Evolutionary conservation across 1,284 basidiomycete species (phyloP).

Genomic region (Fomitopsis palustris): DNA sequence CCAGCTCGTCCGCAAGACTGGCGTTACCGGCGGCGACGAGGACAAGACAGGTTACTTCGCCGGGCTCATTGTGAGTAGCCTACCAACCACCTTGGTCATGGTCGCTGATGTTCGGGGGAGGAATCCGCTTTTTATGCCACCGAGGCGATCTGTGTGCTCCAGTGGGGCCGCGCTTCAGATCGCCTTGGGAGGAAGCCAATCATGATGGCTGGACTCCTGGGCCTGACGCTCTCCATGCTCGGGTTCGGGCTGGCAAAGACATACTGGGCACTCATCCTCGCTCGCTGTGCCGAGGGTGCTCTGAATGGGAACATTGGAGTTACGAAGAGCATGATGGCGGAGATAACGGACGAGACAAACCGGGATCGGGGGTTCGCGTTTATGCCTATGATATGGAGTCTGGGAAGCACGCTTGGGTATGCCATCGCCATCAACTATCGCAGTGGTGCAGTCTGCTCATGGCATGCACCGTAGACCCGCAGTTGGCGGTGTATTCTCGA

Average conservation of each 20-base stretch:
- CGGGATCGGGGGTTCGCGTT: conserved; percentile 60
- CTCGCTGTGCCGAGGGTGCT: conserved; percentile 44
- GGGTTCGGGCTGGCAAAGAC: conserved; percentile 65
- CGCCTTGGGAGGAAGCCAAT: conserved; percentile 66
- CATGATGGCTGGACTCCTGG: conserved; percentile 60
- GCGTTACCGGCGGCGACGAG: conserved; percentile 58
- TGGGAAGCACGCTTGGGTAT: conserved; percentile 41
- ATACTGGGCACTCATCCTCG: conserved; percentile 53
- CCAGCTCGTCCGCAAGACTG: conserved; percentile 53
- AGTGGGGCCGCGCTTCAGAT: conserved; percentile 70
- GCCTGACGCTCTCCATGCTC: conserved; percentile 61
- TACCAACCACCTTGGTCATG: not conserved
- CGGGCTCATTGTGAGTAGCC: conserved; percentile 42
- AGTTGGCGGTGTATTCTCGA: conserved; percentile 63
- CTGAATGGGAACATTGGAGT: conserved; percentile 61
- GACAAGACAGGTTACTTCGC: conserved; percentile 48
- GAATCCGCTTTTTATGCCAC: conserved; percentile 66
- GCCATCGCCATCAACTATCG: conserved; percentile 8
- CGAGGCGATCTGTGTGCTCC: conserved; percentile 60
- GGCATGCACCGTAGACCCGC: conserved; percentile 42
- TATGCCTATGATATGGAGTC: conserved; percentile 54
- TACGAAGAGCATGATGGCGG: conserved; percentile 66
- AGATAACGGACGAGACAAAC: conserved; percentile 68
- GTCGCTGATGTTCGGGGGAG: conserved; percentile 29
- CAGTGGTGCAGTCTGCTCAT: not conserved